Evolutionary conservation across 2,329 filamentous ascomycete species (phyloP).

Genomic region (Trichoderma citrinoviride): DNA sequence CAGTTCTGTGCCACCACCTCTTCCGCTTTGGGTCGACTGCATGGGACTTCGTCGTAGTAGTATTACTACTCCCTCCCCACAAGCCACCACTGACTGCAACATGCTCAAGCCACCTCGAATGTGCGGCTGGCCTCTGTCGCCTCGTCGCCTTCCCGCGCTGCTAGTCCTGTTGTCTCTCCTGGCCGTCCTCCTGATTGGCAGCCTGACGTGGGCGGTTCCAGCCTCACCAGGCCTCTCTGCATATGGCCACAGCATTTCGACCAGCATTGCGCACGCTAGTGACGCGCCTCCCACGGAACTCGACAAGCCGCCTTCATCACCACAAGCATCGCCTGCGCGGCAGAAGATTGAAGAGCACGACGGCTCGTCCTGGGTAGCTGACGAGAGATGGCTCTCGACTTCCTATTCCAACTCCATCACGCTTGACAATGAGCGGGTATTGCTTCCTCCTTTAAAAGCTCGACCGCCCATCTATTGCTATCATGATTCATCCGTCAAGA

Average conservation of each 20-base stretch:
- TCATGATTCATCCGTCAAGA: slow-evolving; percentile 67
- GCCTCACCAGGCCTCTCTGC: slow-evolving; percentile 48
- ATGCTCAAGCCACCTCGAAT: slow-evolving; percentile 37
- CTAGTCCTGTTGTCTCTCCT: slow-evolving; percentile 52
- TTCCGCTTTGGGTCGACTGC: not conserved
- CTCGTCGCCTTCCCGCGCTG: slow-evolving; percentile 53
- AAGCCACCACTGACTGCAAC: slow-evolving; percentile 1
- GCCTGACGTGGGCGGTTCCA: slow-evolving; percentile 49
- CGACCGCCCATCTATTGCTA: slow-evolving; percentile 85
- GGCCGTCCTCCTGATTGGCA: slow-evolving; percentile 54
- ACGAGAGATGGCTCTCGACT: slow-evolving; percentile 81
- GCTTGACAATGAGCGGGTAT: slow-evolving; percentile 76
- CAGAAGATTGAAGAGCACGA: slow-evolving; percentile 77
- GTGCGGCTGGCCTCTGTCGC: slow-evolving; percentile 49
- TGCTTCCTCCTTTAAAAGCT: slow-evolving; percentile 72
- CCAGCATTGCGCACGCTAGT: slow-evolving; percentile 41
- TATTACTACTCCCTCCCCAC: not conserved
- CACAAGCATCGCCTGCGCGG: slow-evolving; percentile 64
- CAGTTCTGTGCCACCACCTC: not conserved
- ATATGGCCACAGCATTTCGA: slow-evolving; percentile 49
- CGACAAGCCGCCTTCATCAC: slow-evolving; percentile 65
- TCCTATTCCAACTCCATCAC: slow-evolving; percentile 81
- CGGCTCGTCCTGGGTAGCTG: slow-evolving; percentile 78
- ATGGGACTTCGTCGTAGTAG: not conserved
- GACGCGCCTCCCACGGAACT: slow-evolving; percentile 47